Evolutionary conservation across 2,329 filamentous ascomycete species (phyloP).

Genomic region (Calonectria pauciramosa): DNA sequence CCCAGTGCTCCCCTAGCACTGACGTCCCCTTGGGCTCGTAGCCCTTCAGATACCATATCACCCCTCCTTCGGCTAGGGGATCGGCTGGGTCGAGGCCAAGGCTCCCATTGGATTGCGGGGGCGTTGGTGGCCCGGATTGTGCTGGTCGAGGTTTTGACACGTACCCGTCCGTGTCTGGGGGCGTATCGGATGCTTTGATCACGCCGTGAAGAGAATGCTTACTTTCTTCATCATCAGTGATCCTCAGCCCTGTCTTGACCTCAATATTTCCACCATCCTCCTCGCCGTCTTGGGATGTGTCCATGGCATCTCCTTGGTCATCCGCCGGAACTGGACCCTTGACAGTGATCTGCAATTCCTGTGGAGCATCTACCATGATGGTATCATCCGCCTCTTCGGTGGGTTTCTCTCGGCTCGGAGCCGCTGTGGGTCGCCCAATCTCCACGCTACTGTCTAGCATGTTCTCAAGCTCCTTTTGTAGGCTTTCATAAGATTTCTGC

Average conservation of each 20-base stretch:
- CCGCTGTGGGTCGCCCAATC: constrained; percentile 59
- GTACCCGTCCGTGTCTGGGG: constrained; percentile 64
- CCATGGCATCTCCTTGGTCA: constrained; percentile 51
- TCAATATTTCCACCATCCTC: constrained; percentile 59
- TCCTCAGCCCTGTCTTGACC: constrained; percentile 58
- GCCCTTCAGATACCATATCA: constrained; percentile 88
- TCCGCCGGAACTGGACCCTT: constrained; percentile 47
- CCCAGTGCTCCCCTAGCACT: constrained; percentile 76
- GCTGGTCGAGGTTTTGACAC: constrained; percentile 46
- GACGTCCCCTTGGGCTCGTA: constrained; percentile 87
- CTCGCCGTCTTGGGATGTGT: constrained; percentile 51
- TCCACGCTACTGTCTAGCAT: constrained; percentile 79
- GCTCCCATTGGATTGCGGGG: constrained; percentile 75
- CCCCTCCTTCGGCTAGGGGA: constrained; percentile 78
- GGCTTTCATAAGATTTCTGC: constrained; percentile 76
- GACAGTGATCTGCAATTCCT: constrained; percentile 62
- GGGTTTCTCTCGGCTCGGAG: constrained; percentile 52
- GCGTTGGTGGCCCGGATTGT: constrained; percentile 70
- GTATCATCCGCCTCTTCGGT: constrained; percentile 60
- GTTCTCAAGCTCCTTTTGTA: constrained; percentile 80
- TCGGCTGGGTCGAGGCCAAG: constrained; percentile 64
- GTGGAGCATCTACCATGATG: constrained; percentile 65
- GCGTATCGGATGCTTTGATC: constrained; percentile 55
- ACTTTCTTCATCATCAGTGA: constrained; percentile 44
- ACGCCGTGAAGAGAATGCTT: constrained; percentile 41